These are phyloP conservation scores for Parathielavia hyrcaniae DNA, from an alignment of 495 filamentous ascomycete genomes.

Conservation along the genomic window DNA sequence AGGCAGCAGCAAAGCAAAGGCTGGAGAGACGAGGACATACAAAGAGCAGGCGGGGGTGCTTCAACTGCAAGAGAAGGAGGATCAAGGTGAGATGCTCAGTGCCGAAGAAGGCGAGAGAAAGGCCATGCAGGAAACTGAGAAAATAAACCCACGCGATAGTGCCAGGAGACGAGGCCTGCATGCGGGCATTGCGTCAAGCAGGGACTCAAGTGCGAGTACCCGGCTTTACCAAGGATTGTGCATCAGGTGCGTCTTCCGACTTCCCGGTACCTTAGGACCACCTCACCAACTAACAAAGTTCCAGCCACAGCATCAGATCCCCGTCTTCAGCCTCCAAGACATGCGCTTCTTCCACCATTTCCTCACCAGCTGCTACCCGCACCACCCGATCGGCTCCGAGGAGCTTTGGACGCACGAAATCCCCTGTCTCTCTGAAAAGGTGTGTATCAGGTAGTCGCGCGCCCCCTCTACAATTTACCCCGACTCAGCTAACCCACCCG, in stretches of 20 bases:
- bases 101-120: neutral
- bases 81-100: slow-evolving; percentile 48
- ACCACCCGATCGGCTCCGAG: slow-evolving; percentile 55
- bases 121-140: slow-evolving; percentile 7
- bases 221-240: slow-evolving; percentile 38
- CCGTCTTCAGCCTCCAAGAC: slow-evolving; percentile 50
- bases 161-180: slow-evolving; percentile 52
- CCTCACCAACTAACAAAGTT: slow-evolving; percentile 2
- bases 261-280: neutral
- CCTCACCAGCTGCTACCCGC: slow-evolving; percentile 50
- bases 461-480: too few relatives aligned
- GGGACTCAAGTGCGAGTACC: slow-evolving; percentile 54
- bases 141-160: slow-evolving; percentile 29
- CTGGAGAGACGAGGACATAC: slow-evolving; percentile 49
- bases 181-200: slow-evolving; percentile 55
- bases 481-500: neutral
- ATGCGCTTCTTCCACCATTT: slow-evolving; percentile 62
- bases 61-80: slow-evolving; percentile 56
- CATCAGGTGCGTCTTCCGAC: slow-evolving; percentile 33
- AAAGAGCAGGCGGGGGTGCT: slow-evolving; percentile 58
- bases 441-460: slow-evolving; percentile 26
- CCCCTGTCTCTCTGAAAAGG: slow-evolving; percentile 51
- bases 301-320: slow-evolving; percentile 40
- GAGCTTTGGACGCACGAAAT: slow-evolving; percentile 53
- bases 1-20: slow-evolving; percentile 21